These are phyloP conservation scores for Pichia sp. DNA, from an alignment of 1,139 yeast species.

Conservation along the genomic window DNA sequence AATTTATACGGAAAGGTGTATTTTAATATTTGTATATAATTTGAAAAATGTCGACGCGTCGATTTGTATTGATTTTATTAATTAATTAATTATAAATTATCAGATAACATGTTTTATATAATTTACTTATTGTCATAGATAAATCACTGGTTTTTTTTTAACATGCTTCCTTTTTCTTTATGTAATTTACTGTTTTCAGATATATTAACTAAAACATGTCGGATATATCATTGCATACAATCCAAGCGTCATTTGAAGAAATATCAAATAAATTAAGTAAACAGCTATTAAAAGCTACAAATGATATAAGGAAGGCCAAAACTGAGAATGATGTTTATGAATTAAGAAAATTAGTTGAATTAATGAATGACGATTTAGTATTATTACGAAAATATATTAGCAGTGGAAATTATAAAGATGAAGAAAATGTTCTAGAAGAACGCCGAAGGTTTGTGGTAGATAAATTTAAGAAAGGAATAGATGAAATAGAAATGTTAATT, in stretches of 20 bases:
- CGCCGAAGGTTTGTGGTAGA: neutral
- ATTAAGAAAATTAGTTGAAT: too few species aligned
- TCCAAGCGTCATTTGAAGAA: neutral
- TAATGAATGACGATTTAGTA: too few species aligned
- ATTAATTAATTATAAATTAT: slow-evolving; percentile 4
- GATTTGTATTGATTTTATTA: too few species aligned
- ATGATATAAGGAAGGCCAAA: neutral
- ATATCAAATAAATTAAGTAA: too few species aligned
- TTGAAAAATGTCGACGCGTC: too few species aligned
- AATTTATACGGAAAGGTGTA: neutral
- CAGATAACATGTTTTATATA: too few species aligned
- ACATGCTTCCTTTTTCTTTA: neutral
- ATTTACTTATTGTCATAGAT: too few species aligned
- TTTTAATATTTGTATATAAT: too few species aligned
- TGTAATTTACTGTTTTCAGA: too few species aligned
- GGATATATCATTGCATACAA: slow-evolving; percentile 4
- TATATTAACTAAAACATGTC: neutral
- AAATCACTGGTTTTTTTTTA: too few species aligned
- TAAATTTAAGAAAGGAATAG: neutral
- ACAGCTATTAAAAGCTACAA: neutral
- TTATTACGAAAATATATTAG: too few species aligned
- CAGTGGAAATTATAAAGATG: neutral
- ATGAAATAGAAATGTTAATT: neutral
- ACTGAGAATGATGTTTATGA: neutral
- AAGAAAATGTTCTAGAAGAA: neutral